Evolutionary conservation across 2,329 filamentous ascomycete genomes (phyloP), one percentile per base, ranked within the genome.

Genomic region (Spiromastix sp.): DNA sequence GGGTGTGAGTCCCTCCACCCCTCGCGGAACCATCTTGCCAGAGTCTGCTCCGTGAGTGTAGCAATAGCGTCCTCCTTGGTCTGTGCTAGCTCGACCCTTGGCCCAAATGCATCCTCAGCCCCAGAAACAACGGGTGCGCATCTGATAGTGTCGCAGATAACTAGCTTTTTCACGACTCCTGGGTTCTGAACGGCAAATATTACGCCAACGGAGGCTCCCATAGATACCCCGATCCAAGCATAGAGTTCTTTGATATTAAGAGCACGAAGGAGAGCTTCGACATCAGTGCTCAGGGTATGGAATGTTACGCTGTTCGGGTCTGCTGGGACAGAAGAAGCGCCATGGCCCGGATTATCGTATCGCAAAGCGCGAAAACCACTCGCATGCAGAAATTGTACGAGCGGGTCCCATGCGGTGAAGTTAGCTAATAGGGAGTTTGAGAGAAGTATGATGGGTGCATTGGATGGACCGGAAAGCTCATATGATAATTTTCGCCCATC

Each of bases 141-240:
- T 2, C 56, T 45, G 33, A 65, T 60, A 33, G 61, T 63, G 40
- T 63, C 60, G 46, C 59, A 64, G 19, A 63, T 48, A 17, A 60
- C 48, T 5, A 67, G 51, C 29, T 56, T 59, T 33, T 51, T 35
- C 7, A 66, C 49, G 3, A 63, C 31, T 21, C 53, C 54, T 4
- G 62, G 62, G 38, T 63, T 59, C 36, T 49, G 53, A 4, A 52
- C 50, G 1, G 52, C 51, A 41, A 66, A 67, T 37, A 55, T 54
- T 32, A 66, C 45, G 13, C 59, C 59, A 1, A 52, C 58, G 0
- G 60, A 53, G 5, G 59, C 65, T 15, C 65, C 64, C 60, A 68
- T 65, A 8, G 63, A 67, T 1, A 67, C 61, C 2, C 64, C 64
- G 5, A 68, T 48, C 64, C 63, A 68, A 3, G 57, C 54, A 36